Evolutionary conservation across 805 yeast genomes (phyloP).

Genomic region (Schwanniomyces sp.): DNA sequence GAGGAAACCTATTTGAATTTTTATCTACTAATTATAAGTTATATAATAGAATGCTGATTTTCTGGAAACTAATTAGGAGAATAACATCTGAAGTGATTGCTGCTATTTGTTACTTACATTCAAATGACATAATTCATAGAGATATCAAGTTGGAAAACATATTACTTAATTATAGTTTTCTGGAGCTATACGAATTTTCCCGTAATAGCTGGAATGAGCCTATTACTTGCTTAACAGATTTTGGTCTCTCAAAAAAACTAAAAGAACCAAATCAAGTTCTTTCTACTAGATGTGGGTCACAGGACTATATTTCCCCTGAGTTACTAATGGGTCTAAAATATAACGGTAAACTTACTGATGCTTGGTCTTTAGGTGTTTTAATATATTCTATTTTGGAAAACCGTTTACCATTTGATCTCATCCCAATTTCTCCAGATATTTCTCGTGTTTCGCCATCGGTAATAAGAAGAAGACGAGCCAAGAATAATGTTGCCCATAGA

Average conservation of each 20-base stretch:
- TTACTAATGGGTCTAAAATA: constrained; percentile 85
- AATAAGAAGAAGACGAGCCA: constrained; percentile 39
- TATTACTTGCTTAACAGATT: constrained; percentile 70
- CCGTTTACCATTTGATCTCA: constrained; percentile 87
- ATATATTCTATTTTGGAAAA: constrained; percentile 82
- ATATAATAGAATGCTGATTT: constrained; percentile 32
- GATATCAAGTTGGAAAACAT: constrained; percentile 90
- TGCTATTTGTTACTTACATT: constrained; percentile 75
- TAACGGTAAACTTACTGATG: constrained; percentile 87
- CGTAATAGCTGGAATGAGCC: background rate
- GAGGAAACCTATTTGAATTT: constrained; percentile 82
- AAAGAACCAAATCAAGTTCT: constrained; percentile 61
- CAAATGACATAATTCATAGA: constrained; percentile 72
- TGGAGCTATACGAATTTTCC: constrained; percentile 27
- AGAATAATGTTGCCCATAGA: constrained; percentile 73
- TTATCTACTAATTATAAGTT: constrained; percentile 35
- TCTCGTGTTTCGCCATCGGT: constrained; percentile 40
- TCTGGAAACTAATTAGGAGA: constrained; percentile 53
- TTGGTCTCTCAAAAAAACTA: constrained; percentile 80
- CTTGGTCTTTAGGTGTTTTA: constrained; percentile 96
- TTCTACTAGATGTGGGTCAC: constrained; percentile 92
- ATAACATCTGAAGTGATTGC: constrained; percentile 68
- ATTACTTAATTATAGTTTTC: constrained; percentile 39
- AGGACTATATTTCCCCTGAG: constrained; percentile 96
- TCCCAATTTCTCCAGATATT: constrained; percentile 47